These are phyloP conservation scores for Kandelia obovata DNA, from an alignment of 345 rosid species.

Conservation along the genomic window DNA sequence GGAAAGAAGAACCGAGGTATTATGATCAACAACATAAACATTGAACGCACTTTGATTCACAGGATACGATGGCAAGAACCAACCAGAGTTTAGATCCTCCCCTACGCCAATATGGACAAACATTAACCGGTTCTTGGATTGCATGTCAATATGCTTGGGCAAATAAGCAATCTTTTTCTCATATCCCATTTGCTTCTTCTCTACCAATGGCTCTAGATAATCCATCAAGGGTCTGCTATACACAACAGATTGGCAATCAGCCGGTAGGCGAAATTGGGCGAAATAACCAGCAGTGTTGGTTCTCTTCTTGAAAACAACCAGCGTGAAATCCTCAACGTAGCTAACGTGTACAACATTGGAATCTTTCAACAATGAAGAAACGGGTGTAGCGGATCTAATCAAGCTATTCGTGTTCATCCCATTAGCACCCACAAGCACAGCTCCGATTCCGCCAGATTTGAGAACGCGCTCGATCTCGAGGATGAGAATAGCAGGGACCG, in stretches of 20 bases:
- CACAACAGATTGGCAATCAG: constrained; percentile 50
- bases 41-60: constrained; percentile 51
- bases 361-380: constrained; percentile 63
- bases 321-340: constrained; percentile 45
- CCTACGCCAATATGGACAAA: constrained; percentile 67
- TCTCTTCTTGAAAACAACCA: constrained; percentile 69
- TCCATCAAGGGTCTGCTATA: constrained; percentile 43
- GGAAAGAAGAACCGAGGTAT: constrained; percentile 67
- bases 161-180: constrained; percentile 51
- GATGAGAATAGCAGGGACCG: constrained; percentile 73
- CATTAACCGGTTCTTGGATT: constrained; percentile 49
- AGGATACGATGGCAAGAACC: constrained; percentile 79
- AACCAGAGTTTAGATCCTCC: constrained; percentile 45
- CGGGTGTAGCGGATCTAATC: constrained; percentile 68
- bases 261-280: constrained; percentile 50
- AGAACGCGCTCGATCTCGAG: constrained; percentile 82
- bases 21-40: constrained; percentile 73
- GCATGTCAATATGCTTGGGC: constrained; percentile 52
- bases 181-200: constrained; percentile 36
- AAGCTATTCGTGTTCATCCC: constrained; percentile 52
- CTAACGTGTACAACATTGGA: constrained; percentile 69
- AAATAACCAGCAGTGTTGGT: constrained; percentile 32
- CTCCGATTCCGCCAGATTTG: constrained; percentile 69
- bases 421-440: constrained; percentile 55
- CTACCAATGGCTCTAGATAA: constrained; percentile 59